These are phyloP conservation scores for Balamuthia mandrillaris DNA, from an alignment of 208 protist genomes.

Conservation along the genomic window DNA sequence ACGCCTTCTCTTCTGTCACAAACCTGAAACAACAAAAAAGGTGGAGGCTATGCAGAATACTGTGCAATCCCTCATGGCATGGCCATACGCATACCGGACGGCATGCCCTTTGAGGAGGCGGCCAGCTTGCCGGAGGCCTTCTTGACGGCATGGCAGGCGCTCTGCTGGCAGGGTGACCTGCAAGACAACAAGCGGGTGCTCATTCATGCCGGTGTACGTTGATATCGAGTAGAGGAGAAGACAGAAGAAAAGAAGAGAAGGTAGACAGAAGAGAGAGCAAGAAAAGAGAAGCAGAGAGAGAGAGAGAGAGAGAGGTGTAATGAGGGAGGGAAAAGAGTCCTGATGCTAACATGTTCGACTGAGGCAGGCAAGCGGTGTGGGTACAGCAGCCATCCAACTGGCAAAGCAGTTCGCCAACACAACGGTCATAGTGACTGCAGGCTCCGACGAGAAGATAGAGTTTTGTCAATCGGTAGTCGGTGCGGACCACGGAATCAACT, in stretches of 20 bases:
- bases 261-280: too few relatives aligned
- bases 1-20: too few relatives aligned
- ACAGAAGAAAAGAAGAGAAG: too few relatives aligned
- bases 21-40: too few relatives aligned
- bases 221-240: too few relatives aligned
- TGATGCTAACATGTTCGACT: too few relatives aligned
- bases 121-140: conserved; percentile 86
- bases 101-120: conserved; percentile 81
- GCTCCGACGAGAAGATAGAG: conserved; percentile 42
- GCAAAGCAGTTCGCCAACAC: conserved; percentile 65
- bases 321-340: background rate
- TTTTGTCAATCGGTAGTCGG: conserved; percentile 49
- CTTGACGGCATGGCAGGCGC: conserved; percentile 84
- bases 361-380: conserved; percentile 82
- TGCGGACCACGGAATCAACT: conserved; percentile 41
- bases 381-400: conserved; percentile 78
- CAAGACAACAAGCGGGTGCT: conserved; percentile 73
- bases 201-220: conserved; percentile 73
- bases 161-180: conserved; percentile 70
- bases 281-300: too few relatives aligned
- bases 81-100: conserved; percentile 56
- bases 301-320: background rate
- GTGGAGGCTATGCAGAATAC: conserved; percentile 87
- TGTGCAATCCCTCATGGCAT: conserved; percentile 69
- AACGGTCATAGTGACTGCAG: background rate